A percentile compares a stretch with the other conserved stretches of the same genome.
Conservation (phyloP, 805 yeast species). For the Metschnikowia noctiluminum region DNA sequence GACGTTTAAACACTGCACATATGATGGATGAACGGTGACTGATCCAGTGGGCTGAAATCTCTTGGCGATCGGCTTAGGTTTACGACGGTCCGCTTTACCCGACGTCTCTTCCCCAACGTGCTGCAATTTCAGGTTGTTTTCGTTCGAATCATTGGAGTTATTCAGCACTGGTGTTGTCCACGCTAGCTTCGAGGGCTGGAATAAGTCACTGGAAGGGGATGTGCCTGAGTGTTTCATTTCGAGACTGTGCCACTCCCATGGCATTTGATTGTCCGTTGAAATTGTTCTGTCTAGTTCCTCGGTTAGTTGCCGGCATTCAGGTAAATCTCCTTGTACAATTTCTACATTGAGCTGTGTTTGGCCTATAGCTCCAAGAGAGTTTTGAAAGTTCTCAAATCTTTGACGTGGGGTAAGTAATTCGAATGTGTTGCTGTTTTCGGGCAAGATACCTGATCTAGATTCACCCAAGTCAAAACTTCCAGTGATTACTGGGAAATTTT, state of each 20-base stretch:
- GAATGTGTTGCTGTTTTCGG: neutral
- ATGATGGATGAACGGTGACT: conserved; percentile 12
- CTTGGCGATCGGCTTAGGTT: conserved; percentile 11
- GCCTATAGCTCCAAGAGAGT: too few relatives aligned
- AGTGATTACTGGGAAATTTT: neutral
- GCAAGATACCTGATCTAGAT: neutral
- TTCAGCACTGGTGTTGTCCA: neutral
- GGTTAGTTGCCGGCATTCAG: neutral
- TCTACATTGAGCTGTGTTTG: too few relatives aligned
- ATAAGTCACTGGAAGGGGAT: neutral
- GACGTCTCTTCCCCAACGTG: neutral
- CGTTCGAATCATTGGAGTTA: neutral
- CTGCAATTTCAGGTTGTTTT: neutral
- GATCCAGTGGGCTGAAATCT: conserved; percentile 10
- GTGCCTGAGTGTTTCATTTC: neutral
- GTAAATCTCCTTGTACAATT: too few relatives aligned
- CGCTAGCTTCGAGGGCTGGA: neutral
- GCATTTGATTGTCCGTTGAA: neutral
- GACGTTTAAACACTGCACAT: conserved; percentile 21
- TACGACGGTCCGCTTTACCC: conserved; percentile 8
- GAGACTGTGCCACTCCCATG: conserved; percentile 7
- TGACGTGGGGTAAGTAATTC: neutral
- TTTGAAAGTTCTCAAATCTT: neutral
- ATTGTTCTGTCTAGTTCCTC: neutral
- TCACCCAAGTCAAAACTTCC: neutral